A percentile compares a stretch with the other conserved stretches of the same genome.
Evolutionary conservation across 2,329 filamentous ascomycete species (phyloP).

Genomic region (Colletotrichum costaricense): DNA sequence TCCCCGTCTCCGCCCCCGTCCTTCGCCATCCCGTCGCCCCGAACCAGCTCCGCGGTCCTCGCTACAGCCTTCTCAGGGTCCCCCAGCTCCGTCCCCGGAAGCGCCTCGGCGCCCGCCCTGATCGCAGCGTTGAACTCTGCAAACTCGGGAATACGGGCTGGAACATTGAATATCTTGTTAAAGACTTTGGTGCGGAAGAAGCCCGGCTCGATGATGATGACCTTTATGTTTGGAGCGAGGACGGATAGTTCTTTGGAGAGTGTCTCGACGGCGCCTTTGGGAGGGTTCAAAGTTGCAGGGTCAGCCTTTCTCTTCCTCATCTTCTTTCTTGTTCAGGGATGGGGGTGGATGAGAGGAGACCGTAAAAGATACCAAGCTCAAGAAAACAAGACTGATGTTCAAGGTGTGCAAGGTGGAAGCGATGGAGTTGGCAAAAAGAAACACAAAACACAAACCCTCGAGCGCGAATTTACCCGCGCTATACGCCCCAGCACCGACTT

Average conservation of each 20-base stretch:
- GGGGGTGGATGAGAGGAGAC: no score
- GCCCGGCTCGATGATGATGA: slow-evolving; percentile 56
- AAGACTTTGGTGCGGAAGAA: slow-evolving; percentile 52
- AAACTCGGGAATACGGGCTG: background rate
- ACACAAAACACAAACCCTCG: slow-evolving; percentile 38
- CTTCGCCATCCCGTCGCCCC: slow-evolving; percentile 52
- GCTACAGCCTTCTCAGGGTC: slow-evolving; percentile 61
- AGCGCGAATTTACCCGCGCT: slow-evolving; percentile 46
- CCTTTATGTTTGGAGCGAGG: slow-evolving; percentile 45
- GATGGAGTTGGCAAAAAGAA: background rate
- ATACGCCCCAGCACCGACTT: slow-evolving; percentile 45
- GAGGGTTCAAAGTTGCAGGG: background rate
- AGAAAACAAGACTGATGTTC: no score
- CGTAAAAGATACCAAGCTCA: no score
- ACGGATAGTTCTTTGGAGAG: slow-evolving; percentile 43
- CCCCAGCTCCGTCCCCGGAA: slow-evolving; percentile 50
- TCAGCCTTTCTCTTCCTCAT: background rate
- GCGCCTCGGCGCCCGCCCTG: background rate
- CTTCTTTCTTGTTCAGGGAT: no score
- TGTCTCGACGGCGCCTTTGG: slow-evolving; percentile 43
- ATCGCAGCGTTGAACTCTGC: background rate
- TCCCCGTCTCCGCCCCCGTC: no score
- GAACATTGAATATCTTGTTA: background rate
- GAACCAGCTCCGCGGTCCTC: slow-evolving; percentile 65
- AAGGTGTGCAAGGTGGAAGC: no score